A percentile compares a stretch with the other conserved stretches of the same genome.
These are phyloP conservation scores for Periglandula ipomoeae DNA, from an alignment of 2,329 filamentous ascomycete genomes.

Conservation along the genomic window DNA sequence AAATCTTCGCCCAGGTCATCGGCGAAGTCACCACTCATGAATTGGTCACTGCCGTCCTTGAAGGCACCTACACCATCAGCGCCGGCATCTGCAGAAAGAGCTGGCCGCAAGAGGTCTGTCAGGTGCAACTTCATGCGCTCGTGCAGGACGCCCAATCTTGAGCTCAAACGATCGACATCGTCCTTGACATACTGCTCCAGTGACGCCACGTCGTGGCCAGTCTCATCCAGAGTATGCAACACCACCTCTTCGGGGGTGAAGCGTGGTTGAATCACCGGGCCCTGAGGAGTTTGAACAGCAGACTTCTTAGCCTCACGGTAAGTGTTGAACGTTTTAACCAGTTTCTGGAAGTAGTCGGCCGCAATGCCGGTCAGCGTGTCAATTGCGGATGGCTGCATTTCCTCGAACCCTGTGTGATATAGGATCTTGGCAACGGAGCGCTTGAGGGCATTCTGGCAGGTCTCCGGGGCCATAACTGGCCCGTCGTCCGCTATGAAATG, in stretches of 20 bases:
- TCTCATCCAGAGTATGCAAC: conserved; percentile 75
- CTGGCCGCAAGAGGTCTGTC: conserved; percentile 85
- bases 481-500: conserved; percentile 85
- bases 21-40: conserved; percentile 91
- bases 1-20: conserved; percentile 98
- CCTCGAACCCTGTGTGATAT: conserved; percentile 93
- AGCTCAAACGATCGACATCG: conserved; percentile 77
- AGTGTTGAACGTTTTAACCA: conserved; percentile 68
- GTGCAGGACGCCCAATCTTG: conserved; percentile 74
- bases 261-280: conserved; percentile 46
- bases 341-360: conserved; percentile 78
- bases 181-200: conserved; percentile 86
- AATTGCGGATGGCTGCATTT: conserved; percentile 88
- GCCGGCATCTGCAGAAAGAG: conserved; percentile 63
- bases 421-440: conserved; percentile 90
- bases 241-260: conserved; percentile 81
- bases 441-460: conserved; percentile 76
- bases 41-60: conserved; percentile 94
- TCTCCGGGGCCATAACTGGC: conserved; percentile 74
- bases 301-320: conserved; percentile 80
- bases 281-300: conserved; percentile 37
- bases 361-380: conserved; percentile 86
- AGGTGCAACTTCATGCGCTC: conserved; percentile 92
- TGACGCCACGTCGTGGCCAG: conserved; percentile 70
- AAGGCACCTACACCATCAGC: conserved; percentile 84